Conservation (phyloP, 345 rosid genomes). For the Kandelia obovata region DNA sequence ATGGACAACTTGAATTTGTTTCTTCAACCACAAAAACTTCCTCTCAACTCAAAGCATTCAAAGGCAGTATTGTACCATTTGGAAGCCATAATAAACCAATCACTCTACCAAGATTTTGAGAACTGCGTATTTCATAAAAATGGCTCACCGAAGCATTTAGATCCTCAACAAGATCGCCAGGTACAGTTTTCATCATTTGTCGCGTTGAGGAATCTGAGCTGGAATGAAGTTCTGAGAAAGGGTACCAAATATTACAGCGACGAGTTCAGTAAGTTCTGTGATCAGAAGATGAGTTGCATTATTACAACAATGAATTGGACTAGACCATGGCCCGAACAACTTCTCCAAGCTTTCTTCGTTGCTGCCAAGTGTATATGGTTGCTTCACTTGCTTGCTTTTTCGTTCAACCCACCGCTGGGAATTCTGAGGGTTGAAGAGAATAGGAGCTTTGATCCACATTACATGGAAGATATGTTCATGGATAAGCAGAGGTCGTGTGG, state of each 20-base stretch:
- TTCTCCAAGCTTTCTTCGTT: conserved; percentile 85
- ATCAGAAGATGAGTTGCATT: conserved; percentile 90
- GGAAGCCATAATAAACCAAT: conserved; percentile 77
- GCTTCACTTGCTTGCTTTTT: conserved; percentile 92
- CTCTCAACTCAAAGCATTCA: conserved; percentile 58
- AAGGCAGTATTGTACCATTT: conserved; percentile 69
- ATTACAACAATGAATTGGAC: conserved; percentile 78
- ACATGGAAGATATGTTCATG: conserved; percentile 79
- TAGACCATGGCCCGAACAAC: conserved; percentile 85
- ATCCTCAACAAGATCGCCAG: conserved; percentile 73
- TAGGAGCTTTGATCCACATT: conserved; percentile 60
- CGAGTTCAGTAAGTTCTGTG: conserved; percentile 93
- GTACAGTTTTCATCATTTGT: conserved; percentile 72
- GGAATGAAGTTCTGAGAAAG: conserved; percentile 86
- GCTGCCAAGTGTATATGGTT: conserved; percentile 91
- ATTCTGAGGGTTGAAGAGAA: conserved; percentile 82
- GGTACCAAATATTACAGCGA: conserved; percentile 94
- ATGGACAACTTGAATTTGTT: conserved; percentile 56
- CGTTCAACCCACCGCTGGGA: conserved; percentile 67
- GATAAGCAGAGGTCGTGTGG: conserved; percentile 56
- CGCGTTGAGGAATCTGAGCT: conserved; percentile 77
- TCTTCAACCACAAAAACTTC: conserved; percentile 60
- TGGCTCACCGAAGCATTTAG: conserved; percentile 67
- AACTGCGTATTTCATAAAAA: conserved; percentile 71
- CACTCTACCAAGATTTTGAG: conserved; percentile 87